phyloP scores from a whole-genome alignment of 1,284 basidiomycete genomes.

The Anthracocystis panici-leucophaei region DNA sequence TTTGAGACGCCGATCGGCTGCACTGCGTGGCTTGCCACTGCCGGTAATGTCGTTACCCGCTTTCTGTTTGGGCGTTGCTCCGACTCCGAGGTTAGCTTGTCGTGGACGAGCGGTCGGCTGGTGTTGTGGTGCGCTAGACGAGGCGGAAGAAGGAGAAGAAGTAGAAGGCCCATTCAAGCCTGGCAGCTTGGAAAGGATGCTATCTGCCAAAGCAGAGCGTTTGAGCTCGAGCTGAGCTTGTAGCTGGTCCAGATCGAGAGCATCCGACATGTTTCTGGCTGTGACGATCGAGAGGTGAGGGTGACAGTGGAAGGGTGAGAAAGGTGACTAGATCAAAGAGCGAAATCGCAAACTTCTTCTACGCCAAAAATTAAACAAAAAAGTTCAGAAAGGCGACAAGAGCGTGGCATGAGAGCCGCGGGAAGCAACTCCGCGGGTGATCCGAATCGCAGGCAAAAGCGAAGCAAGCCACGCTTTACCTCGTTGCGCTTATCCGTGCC shows the following conservation, averaged over 20 bases:
- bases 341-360: neutral
- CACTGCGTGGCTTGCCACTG: conserved; percentile 21
- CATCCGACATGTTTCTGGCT: conserved; percentile 17
- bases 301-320: neutral
- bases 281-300: neutral
- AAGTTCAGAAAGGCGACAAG: neutral
- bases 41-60: neutral
- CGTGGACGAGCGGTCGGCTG: conserved; percentile 30
- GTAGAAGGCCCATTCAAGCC: conserved; percentile 13
- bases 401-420: conserved; percentile 4
- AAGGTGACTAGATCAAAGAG: neutral
- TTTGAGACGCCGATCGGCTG: conserved; percentile 50
- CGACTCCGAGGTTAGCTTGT: conserved; percentile 57
- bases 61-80: conserved; percentile 44
- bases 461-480: conserved; percentile 1
- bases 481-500: neutral
- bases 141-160: conserved; percentile 13
- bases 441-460: conserved; percentile 1
- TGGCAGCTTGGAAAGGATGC: conserved; percentile 59
- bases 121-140: neutral
- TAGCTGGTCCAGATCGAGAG: conserved; percentile 56
- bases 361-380: neutral
- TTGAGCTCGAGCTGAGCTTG: conserved; percentile 63
- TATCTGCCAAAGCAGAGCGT: conserved; percentile 57
- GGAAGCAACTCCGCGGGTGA: conserved; percentile 16